Evolutionary conservation across 164 flowering plant species (phyloP).

Genomic region (Protea cynaroides): DNA sequence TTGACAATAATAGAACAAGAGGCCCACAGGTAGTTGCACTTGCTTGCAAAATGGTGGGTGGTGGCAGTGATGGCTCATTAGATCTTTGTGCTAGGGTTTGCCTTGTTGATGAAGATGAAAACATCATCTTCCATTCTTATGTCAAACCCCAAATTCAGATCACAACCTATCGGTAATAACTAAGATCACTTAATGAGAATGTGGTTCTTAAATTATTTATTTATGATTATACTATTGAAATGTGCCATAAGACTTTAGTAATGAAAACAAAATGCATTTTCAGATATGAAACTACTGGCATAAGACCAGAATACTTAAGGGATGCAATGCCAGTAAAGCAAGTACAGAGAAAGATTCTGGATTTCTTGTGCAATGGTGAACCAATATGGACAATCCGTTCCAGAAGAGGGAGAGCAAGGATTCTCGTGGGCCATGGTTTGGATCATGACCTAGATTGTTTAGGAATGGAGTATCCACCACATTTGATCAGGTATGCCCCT

Average conservation of each 20-base stretch:
- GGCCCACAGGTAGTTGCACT: conserved; percentile 55
- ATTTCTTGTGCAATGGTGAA: conserved; percentile 81
- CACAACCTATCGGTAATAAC: conserved; percentile 66
- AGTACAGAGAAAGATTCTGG: conserved; percentile 68
- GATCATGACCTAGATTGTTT: conserved; percentile 78
- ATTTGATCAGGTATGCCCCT: conserved; percentile 56
- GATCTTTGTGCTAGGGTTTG: conserved; percentile 85
- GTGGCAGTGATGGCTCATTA: conserved; percentile 84
- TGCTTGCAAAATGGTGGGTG: conserved; percentile 91
- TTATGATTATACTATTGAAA: no score
- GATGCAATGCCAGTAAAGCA: conserved; percentile 75
- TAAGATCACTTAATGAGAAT: no score
- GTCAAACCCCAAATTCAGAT: conserved; percentile 69
- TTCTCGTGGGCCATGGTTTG: conserved; percentile 90
- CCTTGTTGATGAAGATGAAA: conserved; percentile 69
- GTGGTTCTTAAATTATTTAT: no score
- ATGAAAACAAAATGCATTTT: not conserved
- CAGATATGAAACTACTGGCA: conserved; percentile 84
- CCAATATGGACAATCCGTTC: conserved; percentile 77
- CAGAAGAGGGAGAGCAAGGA: conserved; percentile 65
- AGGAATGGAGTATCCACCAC: conserved; percentile 63
- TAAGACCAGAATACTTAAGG: conserved; percentile 59
- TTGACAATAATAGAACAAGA: conserved; percentile 32
- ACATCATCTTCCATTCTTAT: conserved; percentile 62
- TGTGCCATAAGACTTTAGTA: no score